Evolutionary conservation across 2,329 filamentous ascomycete species (phyloP).

Genomic region (Dendrostoma leiphaemia): DNA sequence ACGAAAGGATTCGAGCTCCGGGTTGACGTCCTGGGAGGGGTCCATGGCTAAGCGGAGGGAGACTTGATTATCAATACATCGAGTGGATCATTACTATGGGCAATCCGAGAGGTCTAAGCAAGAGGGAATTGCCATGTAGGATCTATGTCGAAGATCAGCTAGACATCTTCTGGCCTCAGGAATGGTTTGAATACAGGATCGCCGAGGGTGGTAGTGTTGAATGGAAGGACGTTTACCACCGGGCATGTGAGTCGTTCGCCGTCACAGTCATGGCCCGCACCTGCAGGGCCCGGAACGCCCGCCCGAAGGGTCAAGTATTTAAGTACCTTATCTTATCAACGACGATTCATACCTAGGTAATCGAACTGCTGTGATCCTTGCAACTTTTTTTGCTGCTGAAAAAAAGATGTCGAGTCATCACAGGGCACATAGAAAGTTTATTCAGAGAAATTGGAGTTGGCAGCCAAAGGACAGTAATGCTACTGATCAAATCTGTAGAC

Average conservation of each 20-base stretch:
- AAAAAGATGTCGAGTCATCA: no score
- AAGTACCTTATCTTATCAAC: not conserved
- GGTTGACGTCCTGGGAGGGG: conserved; percentile 42
- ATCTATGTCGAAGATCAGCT: not conserved
- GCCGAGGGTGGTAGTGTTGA: not conserved
- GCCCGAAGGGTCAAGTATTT: not conserved
- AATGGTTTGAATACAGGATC: not conserved
- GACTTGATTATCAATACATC: conserved; percentile 17
- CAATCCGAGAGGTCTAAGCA: not conserved
- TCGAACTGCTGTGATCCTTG: not conserved
- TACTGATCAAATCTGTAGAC: no score
- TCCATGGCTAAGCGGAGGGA: conserved; percentile 21
- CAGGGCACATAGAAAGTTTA: no score
- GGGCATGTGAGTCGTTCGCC: not conserved
- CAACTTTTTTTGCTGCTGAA: not conserved
- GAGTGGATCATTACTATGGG: not conserved
- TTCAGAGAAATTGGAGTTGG: no score
- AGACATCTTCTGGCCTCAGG: not conserved
- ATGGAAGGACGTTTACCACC: not conserved
- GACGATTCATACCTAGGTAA: not conserved
- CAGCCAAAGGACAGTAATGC: no score
- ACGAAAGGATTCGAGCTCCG: conserved; percentile 83
- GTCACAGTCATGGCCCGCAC: no score
- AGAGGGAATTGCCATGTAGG: not conserved
- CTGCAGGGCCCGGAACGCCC: not conserved